These are phyloP conservation scores for Pulveroboletus ravenelii DNA, from an alignment of 768 basidiomycete genomes.

Conservation along the genomic window DNA sequence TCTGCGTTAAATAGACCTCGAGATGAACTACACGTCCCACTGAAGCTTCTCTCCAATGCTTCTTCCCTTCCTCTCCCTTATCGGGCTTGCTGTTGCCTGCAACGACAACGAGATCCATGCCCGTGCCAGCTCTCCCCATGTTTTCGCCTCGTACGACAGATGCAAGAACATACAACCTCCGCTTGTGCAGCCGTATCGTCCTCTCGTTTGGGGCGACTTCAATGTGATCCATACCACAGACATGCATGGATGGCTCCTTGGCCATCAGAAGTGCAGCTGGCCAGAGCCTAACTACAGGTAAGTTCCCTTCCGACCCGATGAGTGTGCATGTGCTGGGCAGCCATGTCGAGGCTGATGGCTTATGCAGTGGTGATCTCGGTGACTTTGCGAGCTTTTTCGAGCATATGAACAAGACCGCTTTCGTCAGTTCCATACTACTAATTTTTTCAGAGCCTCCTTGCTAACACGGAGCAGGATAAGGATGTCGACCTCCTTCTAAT, in stretches of 20 bases:
- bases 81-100: slow-evolving; percentile 20
- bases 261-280: slow-evolving; percentile 72
- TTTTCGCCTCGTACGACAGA: slow-evolving; percentile 18
- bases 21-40: neutral
- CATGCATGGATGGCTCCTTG: slow-evolving; percentile 76
- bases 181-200: slow-evolving; percentile 56
- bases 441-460: neutral
- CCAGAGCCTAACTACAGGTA: slow-evolving; percentile 76
- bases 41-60: slow-evolving; percentile 7
- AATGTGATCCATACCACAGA: slow-evolving; percentile 88
- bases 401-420: slow-evolving; percentile 74
- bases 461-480: slow-evolving; percentile 38
- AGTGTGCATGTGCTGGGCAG: neutral
- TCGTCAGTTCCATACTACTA: slow-evolving; percentile 32
- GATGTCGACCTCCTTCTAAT: slow-evolving; percentile 82
- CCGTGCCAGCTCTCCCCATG: slow-evolving; percentile 32
- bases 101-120: slow-evolving; percentile 10
- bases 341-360: neutral
- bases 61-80: slow-evolving; percentile 13
- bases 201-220: slow-evolving; percentile 83
- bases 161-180: slow-evolving; percentile 39
- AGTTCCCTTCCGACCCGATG: slow-evolving; percentile 7
- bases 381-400: slow-evolving; percentile 83
- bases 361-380: slow-evolving; percentile 56
- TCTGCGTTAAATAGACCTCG: neutral